Base-by-base conservation (phyloP, 192 early-diverging fungal genomes). In the Backusella psychrophila region DNA sequence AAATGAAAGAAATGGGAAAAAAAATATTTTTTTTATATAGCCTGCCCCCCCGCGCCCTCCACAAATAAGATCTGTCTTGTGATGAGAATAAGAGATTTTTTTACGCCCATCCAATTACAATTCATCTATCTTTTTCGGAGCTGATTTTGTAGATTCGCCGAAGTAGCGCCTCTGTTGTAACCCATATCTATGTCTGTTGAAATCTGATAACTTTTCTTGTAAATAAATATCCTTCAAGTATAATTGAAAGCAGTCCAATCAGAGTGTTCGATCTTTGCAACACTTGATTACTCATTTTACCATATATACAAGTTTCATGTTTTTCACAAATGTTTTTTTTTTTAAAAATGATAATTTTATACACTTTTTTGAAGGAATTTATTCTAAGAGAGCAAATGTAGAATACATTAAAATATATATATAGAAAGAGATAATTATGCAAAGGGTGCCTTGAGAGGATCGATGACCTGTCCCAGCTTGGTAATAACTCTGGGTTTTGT, bases 401-500 rank as follows among this genome's bases (percentile, higher is more conserved):
- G 26, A 63, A 33, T 71, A 49, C 26, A 33, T 41, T 23, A 70
- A 69, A 41, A 71, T 42, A 71, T 26, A 71, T 42, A 71, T 29
- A 71, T 19, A 36, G n/a, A 39, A 19, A 46, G 11, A 71, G 8
- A 65, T 23, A 29, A 77, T 75, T 82, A 83, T 75, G 88, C 87
- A 35, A 93, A 93, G 12, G 88, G 90, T 21, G 89, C 90, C 0
- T 83, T 80, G 9, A 97, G 80, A 14, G 97, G 97, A 73, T 96
- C 89, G 81, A 99, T 99, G 41, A 98, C 90, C 11, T 82, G 83
- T 66, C 97, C 97, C 71, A 93, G 83, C 77, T 94, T 94, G 41
- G 93, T 93, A 76, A 91, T 88, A 53, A 98, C 85, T 19, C 92
- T 87, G 23, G 97, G 97, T 84, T 91, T 87, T 69, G 91, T 92